phyloP scores from a whole-genome alignment of 2,329 filamentous ascomycete genomes.

The Laburnicola sp. region DNA sequence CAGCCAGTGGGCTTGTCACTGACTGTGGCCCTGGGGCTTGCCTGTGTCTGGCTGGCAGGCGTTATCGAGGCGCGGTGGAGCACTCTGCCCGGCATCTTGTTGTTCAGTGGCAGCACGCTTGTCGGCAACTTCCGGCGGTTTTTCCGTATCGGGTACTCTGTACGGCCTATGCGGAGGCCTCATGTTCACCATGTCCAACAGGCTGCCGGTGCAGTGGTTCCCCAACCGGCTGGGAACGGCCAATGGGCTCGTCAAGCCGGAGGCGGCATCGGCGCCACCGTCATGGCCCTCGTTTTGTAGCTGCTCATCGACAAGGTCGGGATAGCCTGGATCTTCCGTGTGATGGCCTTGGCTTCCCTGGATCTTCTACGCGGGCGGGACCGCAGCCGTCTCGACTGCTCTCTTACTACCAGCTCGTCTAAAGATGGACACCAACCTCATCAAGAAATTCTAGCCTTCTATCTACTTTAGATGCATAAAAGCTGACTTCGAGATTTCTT shows the following conservation, averaged over 20 bases:
- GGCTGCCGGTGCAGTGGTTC: conserved; percentile 11
- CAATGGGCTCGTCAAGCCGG: conserved; percentile 2
- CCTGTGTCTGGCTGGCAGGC: conserved; percentile 19
- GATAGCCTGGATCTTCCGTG: conserved; percentile 2
- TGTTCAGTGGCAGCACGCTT: conserved; percentile 55
- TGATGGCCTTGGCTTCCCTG: conserved; percentile 1
- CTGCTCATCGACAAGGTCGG: conserved; percentile 5
- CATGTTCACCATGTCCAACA: conserved; percentile 12
- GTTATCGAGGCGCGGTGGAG: conserved; percentile 6
- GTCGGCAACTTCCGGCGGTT: conserved; percentile 53
- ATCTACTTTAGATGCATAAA: background rate
- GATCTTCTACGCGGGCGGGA: conserved; percentile 6
- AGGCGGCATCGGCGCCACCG: conserved; percentile 5
- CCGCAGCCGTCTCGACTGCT: conserved; percentile 2
- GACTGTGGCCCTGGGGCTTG: conserved; percentile 56
- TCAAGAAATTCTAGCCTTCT: background rate
- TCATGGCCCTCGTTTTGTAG: conserved; percentile 3
- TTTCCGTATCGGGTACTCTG: conserved; percentile 53
- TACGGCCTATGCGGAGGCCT: conserved; percentile 46
- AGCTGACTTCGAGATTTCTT: background rate
- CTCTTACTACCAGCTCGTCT: conserved; percentile 1
- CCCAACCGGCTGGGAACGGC: background rate
- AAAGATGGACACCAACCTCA: conserved; percentile 2
- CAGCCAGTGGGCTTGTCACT: conserved; percentile 49
- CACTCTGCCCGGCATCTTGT: conserved; percentile 45